Conservation (phyloP, 1,284 basidiomycete species). For the Ganoderma leucocontextum region DNA sequence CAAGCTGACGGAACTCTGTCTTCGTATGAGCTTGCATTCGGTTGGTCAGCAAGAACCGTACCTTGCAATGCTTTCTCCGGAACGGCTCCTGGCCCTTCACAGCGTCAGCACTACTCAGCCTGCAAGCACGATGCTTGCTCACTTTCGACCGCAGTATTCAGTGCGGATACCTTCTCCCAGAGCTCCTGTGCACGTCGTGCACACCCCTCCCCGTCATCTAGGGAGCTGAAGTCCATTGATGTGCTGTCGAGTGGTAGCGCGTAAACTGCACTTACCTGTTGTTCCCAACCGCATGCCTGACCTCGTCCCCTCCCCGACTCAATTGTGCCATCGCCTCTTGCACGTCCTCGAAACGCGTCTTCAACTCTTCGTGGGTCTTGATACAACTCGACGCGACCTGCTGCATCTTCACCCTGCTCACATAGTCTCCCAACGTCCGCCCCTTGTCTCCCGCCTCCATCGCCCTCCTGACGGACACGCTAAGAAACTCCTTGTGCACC, state of each 20-base stretch:
- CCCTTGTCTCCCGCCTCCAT: constrained; percentile 73
- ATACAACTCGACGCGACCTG: constrained; percentile 79
- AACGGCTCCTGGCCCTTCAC: constrained; percentile 56
- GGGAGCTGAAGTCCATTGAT: constrained; percentile 47
- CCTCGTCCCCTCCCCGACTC: constrained; percentile 63
- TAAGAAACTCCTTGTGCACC: constrained; percentile 80
- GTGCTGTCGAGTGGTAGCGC: background rate
- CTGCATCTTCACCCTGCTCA: constrained; percentile 79
- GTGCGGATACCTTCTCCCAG: constrained; percentile 62
- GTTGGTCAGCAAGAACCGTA: constrained; percentile 36
- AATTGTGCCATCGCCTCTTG: constrained; percentile 63
- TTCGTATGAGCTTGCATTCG: background rate
- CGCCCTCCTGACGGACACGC: constrained; percentile 65
- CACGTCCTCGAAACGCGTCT: constrained; percentile 57
- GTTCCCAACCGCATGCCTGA: constrained; percentile 59
- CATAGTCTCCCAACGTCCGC: constrained; percentile 82
- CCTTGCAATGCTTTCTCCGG: constrained; percentile 65
- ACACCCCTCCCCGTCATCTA: constrained; percentile 67
- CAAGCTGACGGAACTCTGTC: constrained; percentile 70
- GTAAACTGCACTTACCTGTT: constrained; percentile 52
- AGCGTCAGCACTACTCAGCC: background rate
- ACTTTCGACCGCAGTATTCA: constrained; percentile 64
- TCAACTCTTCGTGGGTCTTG: constrained; percentile 74
- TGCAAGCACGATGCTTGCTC: constrained; percentile 23
- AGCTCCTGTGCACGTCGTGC: constrained; percentile 63